These are phyloP conservation scores for Hypocrella siamensis DNA, from an alignment of 2,329 filamentous ascomycete species.

Conservation along the genomic window DNA sequence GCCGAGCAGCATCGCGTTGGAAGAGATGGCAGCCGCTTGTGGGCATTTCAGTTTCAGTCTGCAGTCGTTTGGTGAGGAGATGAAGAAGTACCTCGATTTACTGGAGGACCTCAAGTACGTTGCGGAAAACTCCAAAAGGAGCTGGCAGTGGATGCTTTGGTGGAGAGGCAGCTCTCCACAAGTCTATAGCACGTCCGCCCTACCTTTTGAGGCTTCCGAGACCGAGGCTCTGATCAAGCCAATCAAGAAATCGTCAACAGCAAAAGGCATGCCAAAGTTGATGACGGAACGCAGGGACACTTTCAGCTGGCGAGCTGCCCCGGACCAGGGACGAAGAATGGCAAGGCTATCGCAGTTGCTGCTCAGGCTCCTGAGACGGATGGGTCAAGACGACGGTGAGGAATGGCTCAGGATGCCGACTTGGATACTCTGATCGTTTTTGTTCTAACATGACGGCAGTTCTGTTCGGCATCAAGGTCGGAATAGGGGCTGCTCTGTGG, in stretches of 20 bases:
- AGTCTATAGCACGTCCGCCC: conserved; percentile 4
- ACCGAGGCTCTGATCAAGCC: conserved; percentile 18
- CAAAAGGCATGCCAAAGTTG: conserved; percentile 30
- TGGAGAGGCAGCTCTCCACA: conserved; percentile 30
- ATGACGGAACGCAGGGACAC: conserved; percentile 30
- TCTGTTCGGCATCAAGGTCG: conserved; percentile 74
- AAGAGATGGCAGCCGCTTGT: conserved; percentile 84
- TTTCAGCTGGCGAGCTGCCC: conserved; percentile 31
- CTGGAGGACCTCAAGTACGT: conserved; percentile 65
- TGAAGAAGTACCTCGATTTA: conserved; percentile 61
- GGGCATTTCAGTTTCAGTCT: conserved; percentile 85
- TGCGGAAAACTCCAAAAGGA: conserved; percentile 41
- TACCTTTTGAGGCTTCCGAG: conserved; percentile 15
- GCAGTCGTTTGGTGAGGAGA: conserved; percentile 74
- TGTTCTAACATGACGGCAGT: conserved; percentile 14
- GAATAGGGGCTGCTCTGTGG: conserved; percentile 69
- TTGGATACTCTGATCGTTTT: background rate
- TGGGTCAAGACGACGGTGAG: conserved; percentile 33
- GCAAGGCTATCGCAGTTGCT: conserved; percentile 23
- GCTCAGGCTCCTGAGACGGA: conserved; percentile 23
- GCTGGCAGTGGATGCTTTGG: conserved; percentile 69
- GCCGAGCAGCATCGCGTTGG: conserved; percentile 68
- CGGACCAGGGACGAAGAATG: conserved; percentile 22
- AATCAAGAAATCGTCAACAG: conserved; percentile 31
- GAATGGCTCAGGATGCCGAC: conserved; percentile 1